phyloP scores from a whole-genome alignment of 192 early-diverging fungal genomes.

The Entomortierella chlamydospora region DNA sequence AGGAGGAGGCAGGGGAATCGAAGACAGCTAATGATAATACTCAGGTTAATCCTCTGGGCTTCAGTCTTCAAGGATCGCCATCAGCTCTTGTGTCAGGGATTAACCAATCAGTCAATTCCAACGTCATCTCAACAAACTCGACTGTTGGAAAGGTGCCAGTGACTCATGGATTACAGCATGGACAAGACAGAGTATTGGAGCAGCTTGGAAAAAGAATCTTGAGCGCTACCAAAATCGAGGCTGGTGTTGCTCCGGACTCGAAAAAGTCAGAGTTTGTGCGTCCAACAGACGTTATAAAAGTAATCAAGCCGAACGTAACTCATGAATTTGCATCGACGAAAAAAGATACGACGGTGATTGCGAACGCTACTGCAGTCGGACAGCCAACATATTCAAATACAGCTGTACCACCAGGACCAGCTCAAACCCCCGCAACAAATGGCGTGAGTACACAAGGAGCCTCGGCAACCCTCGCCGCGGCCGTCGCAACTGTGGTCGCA shows the following conservation, averaged over 20 bases:
- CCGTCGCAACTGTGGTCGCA: neutral
- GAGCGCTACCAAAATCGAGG: constrained; percentile 17
- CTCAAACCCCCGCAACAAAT: neutral
- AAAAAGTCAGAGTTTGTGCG: constrained; percentile 23
- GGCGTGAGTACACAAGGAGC: neutral
- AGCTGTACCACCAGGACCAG: neutral
- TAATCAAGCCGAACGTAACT: neutral
- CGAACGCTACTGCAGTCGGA: neutral
- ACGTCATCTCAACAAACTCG: constrained; percentile 19
- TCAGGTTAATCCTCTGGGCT: neutral
- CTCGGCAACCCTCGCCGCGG: neutral
- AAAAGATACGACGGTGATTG: neutral
- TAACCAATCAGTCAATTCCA: constrained; percentile 28
- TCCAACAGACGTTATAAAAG: constrained; percentile 7
- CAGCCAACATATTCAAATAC: neutral
- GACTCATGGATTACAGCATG: neutral
- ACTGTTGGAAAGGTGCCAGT: neutral
- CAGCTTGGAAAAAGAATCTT: constrained; percentile 38
- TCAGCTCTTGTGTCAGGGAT: constrained; percentile 29
- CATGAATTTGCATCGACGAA: neutral
- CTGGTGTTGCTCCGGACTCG: neutral
- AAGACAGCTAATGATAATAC: neutral
- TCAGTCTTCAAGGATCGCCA: neutral
- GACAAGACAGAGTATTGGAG: constrained; percentile 18
- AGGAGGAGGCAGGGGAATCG: neutral